Evolutionary conservation across 192 early-diverging fungal genomes (phyloP).

Genomic region (Mortierella hygrophila): DNA sequence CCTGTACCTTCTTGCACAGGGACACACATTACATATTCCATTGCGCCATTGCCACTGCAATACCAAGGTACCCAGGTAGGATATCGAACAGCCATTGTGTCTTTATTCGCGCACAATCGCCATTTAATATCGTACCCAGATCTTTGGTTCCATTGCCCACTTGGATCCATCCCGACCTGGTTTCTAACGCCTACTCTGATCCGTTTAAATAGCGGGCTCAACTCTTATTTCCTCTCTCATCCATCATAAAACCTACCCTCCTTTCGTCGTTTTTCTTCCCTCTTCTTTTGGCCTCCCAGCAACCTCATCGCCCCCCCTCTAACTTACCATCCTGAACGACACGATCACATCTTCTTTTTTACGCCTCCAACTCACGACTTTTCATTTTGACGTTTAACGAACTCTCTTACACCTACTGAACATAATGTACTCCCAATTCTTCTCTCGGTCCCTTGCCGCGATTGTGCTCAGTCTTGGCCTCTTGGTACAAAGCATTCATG

Average conservation of each 20-base stretch:
- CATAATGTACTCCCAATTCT: background rate
- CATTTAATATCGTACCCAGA: background rate
- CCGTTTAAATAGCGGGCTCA: slow-evolving; percentile 6
- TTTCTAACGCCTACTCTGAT: background rate
- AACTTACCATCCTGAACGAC: background rate
- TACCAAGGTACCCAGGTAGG: background rate
- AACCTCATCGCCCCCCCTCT: background rate
- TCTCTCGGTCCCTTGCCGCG: background rate
- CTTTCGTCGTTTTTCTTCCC: background rate
- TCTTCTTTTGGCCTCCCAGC: background rate
- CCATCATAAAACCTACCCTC: slow-evolving; percentile 1
- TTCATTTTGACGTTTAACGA: background rate
- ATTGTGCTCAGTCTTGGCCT: slow-evolving; percentile 22
- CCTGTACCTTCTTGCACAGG: background rate
- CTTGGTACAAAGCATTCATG: slow-evolving; percentile 1
- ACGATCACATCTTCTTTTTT: background rate
- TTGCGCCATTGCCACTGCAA: background rate
- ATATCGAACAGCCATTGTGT: background rate
- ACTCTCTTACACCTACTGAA: background rate
- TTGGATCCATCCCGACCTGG: background rate
- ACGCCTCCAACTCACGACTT: background rate
- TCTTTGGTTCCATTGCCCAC: background rate
- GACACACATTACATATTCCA: background rate
- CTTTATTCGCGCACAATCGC: background rate
- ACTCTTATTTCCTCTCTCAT: background rate